These are phyloP conservation scores for Xylariaceae sp. DNA, from an alignment of 2,329 filamentous ascomycete species.

Conservation along the genomic window DNA sequence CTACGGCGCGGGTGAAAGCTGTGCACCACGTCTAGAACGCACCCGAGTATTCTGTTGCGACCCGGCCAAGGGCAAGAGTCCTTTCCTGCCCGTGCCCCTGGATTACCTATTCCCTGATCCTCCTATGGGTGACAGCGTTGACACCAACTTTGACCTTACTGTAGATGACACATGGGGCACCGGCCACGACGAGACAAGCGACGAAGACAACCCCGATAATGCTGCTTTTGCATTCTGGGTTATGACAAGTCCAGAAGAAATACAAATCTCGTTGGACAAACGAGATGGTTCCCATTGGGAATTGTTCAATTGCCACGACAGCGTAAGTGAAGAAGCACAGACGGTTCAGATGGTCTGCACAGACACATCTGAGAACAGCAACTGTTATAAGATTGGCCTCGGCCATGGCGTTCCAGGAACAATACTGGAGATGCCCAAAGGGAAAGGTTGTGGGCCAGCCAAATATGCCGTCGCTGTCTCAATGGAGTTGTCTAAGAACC, in stretches of 20 bases:
- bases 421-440: constrained; percentile 48
- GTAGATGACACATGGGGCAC: constrained; percentile 37
- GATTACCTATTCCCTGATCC: constrained; percentile 45
- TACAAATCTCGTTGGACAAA: constrained; percentile 45
- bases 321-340: constrained; percentile 37
- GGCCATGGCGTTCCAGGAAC: constrained; percentile 46
- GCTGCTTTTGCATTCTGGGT: constrained; percentile 43
- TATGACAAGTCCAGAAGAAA: constrained; percentile 41
- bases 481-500: constrained; percentile 34
- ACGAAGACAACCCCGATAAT: constrained; percentile 38
- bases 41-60: constrained; percentile 43
- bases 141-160: constrained; percentile 41
- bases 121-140: constrained; percentile 38
- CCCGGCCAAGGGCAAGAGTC: constrained; percentile 33
- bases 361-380: constrained; percentile 41
- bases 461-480: constrained; percentile 47
- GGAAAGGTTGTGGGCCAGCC: constrained; percentile 45
- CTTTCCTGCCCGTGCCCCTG: constrained; percentile 46
- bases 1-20: constrained; percentile 37
- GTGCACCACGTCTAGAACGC: constrained; percentile 29
- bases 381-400: constrained; percentile 46
- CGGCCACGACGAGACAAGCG: neutral
- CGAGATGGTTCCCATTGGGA: constrained; percentile 54
- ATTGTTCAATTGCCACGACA: constrained; percentile 45
- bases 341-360: constrained; percentile 48